phyloP scores from a whole-genome alignment of 1,284 basidiomycete species.

The Puccinia polysora region DNA sequence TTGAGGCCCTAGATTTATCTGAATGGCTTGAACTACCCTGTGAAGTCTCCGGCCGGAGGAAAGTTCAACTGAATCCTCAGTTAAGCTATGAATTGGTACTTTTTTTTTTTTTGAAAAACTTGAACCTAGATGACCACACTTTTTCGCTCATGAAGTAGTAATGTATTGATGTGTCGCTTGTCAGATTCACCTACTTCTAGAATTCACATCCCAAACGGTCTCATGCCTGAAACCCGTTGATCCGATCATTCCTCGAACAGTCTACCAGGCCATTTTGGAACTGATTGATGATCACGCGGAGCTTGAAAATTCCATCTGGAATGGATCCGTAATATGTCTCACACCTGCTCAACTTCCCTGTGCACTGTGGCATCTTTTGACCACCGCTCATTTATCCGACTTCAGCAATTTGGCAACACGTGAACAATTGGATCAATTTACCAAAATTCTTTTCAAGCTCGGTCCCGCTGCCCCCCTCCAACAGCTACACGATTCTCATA shows the following conservation, averaged over 20 bases:
- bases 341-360: conserved; percentile 24
- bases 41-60: conserved; percentile 3
- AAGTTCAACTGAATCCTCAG: not conserved
- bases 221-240: conserved; percentile 11
- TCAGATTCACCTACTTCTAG: conserved; percentile 12
- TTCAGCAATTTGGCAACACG: conserved; percentile 17
- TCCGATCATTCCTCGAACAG: conserved; percentile 9
- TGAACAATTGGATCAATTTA: conserved; percentile 15
- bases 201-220: not conserved
- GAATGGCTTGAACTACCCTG: conserved; percentile 20
- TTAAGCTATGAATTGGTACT: conserved; percentile 29
- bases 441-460: conserved; percentile 10
- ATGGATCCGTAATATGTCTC: conserved; percentile 18
- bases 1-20: conserved; percentile 6
- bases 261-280: conserved; percentile 20
- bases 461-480: not conserved
- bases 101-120: not conserved
- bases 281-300: not conserved
- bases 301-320: not conserved
- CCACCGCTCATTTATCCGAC: conserved; percentile 22
- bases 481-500: not conserved
- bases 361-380: conserved; percentile 27
- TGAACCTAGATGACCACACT: not conserved
- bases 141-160: not conserved
- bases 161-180: not conserved